These are phyloP conservation scores for Thelonectria blattea DNA, from an alignment of 2,329 filamentous ascomycete genomes.

Conservation along the genomic window DNA sequence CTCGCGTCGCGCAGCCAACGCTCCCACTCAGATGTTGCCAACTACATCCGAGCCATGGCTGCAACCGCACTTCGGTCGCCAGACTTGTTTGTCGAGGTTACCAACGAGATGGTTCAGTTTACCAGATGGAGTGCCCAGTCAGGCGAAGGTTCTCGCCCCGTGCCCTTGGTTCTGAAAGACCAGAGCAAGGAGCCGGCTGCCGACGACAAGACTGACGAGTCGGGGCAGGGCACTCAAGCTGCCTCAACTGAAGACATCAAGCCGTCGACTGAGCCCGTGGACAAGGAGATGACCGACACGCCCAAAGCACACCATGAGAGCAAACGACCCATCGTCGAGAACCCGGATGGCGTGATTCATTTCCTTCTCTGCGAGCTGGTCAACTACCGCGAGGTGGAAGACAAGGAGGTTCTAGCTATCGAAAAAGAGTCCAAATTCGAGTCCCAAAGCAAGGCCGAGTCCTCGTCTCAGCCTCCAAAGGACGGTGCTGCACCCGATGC, in stretches of 20 bases:
- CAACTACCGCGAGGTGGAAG: conserved; percentile 90
- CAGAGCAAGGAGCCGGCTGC: conserved; percentile 29
- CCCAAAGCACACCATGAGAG: conserved; percentile 69
- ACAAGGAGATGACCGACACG: conserved; percentile 67
- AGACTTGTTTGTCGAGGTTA: conserved; percentile 84
- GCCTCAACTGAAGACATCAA: conserved; percentile 55
- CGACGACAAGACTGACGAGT: conserved; percentile 21
- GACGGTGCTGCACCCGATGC: conserved; percentile 43
- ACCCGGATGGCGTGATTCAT: conserved; percentile 93
- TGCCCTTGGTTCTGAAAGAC: conserved; percentile 52
- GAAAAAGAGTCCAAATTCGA: conserved; percentile 51
- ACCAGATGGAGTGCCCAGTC: conserved; percentile 59
- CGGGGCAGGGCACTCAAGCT: conserved; percentile 22
- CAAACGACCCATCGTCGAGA: conserved; percentile 86
- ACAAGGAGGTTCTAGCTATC: conserved; percentile 66
- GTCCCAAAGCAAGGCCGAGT: conserved; percentile 39
- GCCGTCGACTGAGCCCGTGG: conserved; percentile 62
- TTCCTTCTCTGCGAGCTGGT: conserved; percentile 92
- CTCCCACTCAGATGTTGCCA: conserved; percentile 67
- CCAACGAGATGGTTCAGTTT: conserved; percentile 83
- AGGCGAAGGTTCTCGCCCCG: conserved; percentile 42
- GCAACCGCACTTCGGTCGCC: conserved; percentile 82
- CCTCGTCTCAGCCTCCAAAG: conserved; percentile 41
- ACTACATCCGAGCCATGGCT: conserved; percentile 78
- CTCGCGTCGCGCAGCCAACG: conserved; percentile 55